Conservation (phyloP, 2,329 filamentous ascomycete genomes). For the Cercospora beticola region DNA sequence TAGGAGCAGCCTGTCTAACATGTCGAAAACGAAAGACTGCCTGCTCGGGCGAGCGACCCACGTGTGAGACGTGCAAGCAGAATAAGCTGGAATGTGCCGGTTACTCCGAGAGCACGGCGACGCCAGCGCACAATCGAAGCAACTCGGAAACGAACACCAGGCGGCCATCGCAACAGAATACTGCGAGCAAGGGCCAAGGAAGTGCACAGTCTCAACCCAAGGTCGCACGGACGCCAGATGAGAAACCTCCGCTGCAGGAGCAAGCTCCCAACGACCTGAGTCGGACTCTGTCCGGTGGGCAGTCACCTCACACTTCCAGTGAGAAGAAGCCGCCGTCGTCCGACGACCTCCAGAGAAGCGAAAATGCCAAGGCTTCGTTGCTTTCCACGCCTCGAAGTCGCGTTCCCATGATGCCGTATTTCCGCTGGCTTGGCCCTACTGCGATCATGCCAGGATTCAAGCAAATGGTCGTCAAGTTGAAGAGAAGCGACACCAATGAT, state of each 20-base stretch:
- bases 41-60: constrained; percentile 47
- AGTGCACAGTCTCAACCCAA: background rate
- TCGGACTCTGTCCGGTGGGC: constrained; percentile 14
- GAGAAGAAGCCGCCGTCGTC: constrained; percentile 10
- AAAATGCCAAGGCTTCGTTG: constrained; percentile 25
- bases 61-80: constrained; percentile 48
- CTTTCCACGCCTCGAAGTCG: constrained; percentile 52
- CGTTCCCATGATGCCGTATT: constrained; percentile 66
- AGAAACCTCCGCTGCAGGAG: constrained; percentile 1
- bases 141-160: constrained; percentile 19
- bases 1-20: constrained; percentile 66
- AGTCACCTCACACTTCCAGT: constrained; percentile 16
- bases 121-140: constrained; percentile 19
- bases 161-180: constrained; percentile 8
- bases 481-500: constrained; percentile 63
- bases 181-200: background rate
- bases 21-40: constrained; percentile 53
- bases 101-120: constrained; percentile 41
- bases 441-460: constrained; percentile 91
- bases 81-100: constrained; percentile 51
- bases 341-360: constrained; percentile 17
- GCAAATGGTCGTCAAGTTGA: constrained; percentile 81
- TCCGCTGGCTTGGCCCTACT: constrained; percentile 85
- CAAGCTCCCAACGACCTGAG: constrained; percentile 13
- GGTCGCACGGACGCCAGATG: background rate